Evolutionary conservation across 1,284 basidiomycete genomes (phyloP), one percentile per base, ranked within the genome.

Genomic region (Psilocybe mexicana): DNA sequence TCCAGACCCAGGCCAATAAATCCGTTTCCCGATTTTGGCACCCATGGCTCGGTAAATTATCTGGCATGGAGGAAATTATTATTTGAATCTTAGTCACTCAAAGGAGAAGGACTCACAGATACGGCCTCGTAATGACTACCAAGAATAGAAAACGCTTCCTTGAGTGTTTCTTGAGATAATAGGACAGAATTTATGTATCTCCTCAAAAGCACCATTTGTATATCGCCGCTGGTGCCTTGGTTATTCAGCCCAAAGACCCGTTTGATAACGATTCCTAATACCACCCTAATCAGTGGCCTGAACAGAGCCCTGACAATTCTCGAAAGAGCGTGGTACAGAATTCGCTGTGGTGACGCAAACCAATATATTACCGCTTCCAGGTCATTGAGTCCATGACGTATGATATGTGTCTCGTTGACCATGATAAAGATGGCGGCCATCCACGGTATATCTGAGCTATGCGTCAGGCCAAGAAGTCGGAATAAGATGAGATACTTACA

Each of bases 1-100:
- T 11, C 78, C 76, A 14, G 75, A 76, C 8, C 75, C 76, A 11
- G 78, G 78, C 79, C 79, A 79, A 63, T 79, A 80, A n/a, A 80
- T 73, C 5, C 75, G 72, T 58, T 72, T 69, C 18, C 78, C 79
- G 24, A 79, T 67, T 65, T 78, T 79, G 25, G 78, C 78, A 23
- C 78, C 78, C 78, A 79, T 79, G 33, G 70, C 67, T 5, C 78
- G 70, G 61, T 74, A 79, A 10, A 74, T 67, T 35, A 75, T 62
- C 68, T 77, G 64, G 2, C 30, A 33, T 44, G 44, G 46, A n/a
- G 26, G 24, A 26, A 33, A 6, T 36, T 12, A 23, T 40, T 18
- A 30, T 25, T 35, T 8, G 43, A 8, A 12, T 11, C 26, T 3
- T 43, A 12, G 53, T 25, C 7, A 38, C 23, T 23, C 2, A 10